Evolutionary conservation across 306 rosid genomes (phyloP).

Genomic region (Lupinus albus): DNA sequence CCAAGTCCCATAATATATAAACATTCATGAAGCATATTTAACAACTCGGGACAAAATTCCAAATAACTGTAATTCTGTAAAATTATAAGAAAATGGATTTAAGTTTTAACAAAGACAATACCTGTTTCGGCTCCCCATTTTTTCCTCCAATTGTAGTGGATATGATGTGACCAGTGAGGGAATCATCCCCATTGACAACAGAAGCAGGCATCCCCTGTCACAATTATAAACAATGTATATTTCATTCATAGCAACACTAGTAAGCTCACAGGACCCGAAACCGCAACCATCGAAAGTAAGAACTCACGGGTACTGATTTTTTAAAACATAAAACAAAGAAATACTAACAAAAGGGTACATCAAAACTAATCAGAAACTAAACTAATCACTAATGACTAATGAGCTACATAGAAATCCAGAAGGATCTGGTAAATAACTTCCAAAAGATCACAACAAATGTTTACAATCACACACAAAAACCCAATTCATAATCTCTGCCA

Average conservation of each 20-base stretch:
- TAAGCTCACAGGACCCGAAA: constrained; percentile 9
- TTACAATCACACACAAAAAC: neutral
- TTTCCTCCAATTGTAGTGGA: constrained; percentile 95
- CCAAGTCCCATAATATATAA: constrained; percentile 4
- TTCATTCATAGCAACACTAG: constrained; percentile 12
- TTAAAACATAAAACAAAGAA: constrained; percentile 18
- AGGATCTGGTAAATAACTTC: constrained; percentile 24
- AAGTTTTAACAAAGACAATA: constrained; percentile 37
- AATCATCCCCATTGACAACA: constrained; percentile 75
- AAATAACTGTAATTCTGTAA: neutral
- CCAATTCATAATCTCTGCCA: constrained; percentile 20
- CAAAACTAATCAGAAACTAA: neutral
- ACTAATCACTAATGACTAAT: constrained; percentile 8
- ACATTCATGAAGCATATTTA: neutral
- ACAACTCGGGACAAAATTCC: constrained; percentile 26
- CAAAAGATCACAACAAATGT: neutral
- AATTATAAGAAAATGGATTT: neutral
- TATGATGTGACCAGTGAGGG: constrained; percentile 89
- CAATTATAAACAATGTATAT: constrained; percentile 1
- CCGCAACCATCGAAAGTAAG: constrained; percentile 5
- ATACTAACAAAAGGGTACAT: constrained; percentile 5
- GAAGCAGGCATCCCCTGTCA: constrained; percentile 78
- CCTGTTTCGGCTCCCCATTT: constrained; percentile 98
- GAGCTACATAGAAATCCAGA: constrained; percentile 6
- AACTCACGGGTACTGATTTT: neutral